Base-by-base conservation (phyloP, 108 stramenopile species). In the Parietichytrium sp. region DNA sequence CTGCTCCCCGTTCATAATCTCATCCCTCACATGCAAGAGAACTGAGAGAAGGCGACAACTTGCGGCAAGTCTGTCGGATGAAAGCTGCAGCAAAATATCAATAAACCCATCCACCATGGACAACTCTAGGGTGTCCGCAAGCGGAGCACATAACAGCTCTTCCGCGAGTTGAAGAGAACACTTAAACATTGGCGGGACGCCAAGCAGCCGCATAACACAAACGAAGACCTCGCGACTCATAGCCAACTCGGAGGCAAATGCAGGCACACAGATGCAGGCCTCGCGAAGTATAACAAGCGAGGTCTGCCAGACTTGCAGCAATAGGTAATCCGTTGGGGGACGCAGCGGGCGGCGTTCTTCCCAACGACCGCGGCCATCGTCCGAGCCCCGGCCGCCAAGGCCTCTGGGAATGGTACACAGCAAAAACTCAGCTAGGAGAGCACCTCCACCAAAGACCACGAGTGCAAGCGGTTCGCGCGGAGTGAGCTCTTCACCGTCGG, bases 221-320 rank as follows among this genome's bases (percentile, higher is more conserved):
- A 72, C 3, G 16, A 72, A 33, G 42, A 72, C 36, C 15, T 72
- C 20, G 10, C 10, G 36, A 42, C 45, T 25, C n/a, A 72, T 33
- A n/a, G 61, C 61, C 7, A 72, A 25, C 61, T 72, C 61, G 38
- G 36, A 6, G 61, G 20, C 45, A 25, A 72, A 72, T 42, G 38
- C 61, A 10, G 36, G 61, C 10, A 33, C 45, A 42, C 61, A 72
- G 6, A 72, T 33, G 25, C 61, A 45, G 6, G 45, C 29, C 42
- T 72, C 61, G 61, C 61, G 61, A 31, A 72, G 61, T 6, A 72
- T 33, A 18, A 45, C 61, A 27, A 72, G 61, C 33, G 61, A 7
- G 42, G 13, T 33, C 10, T 33, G 45, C 61, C 61, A 72, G n/a
- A 20, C 20, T 23, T 0, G 0, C 20, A 13, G 20, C 33, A 72